These are phyloP conservation scores for Russula vinacea DNA, from an alignment of 768 basidiomycete genomes.

Conservation along the genomic window DNA sequence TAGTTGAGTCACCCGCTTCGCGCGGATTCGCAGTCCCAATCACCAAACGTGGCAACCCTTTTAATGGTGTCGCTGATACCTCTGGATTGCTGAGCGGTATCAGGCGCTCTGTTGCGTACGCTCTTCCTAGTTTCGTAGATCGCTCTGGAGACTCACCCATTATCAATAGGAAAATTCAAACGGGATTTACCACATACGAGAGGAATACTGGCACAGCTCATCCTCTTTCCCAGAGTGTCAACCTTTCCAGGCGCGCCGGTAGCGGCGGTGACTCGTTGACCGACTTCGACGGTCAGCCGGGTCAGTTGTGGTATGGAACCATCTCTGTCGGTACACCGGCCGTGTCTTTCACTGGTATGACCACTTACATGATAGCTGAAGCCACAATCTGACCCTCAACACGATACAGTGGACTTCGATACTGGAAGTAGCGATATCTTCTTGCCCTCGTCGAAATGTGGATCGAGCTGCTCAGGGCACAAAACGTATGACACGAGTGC, in stretches of 20 bases:
- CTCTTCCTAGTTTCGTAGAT: neutral
- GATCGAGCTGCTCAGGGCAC: conserved; percentile 33
- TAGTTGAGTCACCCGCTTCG: neutral
- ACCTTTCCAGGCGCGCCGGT: neutral
- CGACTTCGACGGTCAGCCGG: neutral
- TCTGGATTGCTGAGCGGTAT: neutral
- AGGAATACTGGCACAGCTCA: conserved; percentile 25
- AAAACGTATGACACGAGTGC: neutral
- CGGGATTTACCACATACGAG: conserved; percentile 16
- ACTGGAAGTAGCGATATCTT: conserved; percentile 37
- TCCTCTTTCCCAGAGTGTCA: conserved; percentile 1
- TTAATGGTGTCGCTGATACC: conserved; percentile 8
- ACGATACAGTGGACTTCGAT: conserved; percentile 42
- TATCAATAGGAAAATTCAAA: conserved; percentile 22
- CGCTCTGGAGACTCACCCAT: neutral
- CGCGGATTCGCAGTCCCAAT: conserved; percentile 8
- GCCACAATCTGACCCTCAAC: no score
- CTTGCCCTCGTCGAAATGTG: conserved; percentile 37
- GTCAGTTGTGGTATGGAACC: conserved; percentile 25
- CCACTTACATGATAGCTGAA: neutral
- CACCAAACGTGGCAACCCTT: conserved; percentile 1
- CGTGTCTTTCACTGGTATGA: conserved; percentile 16
- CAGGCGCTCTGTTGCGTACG: conserved; percentile 6
- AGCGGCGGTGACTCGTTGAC: conserved; percentile 10
- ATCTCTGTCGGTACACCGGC: conserved; percentile 29